phyloP scores from a whole-genome alignment of 352 stramenopile genomes.

The Phytophthora melonis region DNA sequence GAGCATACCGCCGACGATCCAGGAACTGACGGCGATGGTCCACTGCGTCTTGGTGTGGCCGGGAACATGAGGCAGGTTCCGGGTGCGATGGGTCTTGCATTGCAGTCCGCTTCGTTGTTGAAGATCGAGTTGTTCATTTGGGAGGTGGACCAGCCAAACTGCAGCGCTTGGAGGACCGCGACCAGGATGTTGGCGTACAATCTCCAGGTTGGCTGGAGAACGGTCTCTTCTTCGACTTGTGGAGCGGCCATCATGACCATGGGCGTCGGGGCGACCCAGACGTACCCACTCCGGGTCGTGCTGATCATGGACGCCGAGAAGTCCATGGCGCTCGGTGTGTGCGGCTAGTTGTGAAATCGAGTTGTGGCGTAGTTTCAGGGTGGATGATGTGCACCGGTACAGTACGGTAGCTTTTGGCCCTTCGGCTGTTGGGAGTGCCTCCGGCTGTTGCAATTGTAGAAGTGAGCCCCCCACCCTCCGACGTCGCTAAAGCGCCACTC shows the following conservation, averaged over 20 bases:
- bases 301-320: constrained; percentile 40
- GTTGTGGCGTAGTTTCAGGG: background rate
- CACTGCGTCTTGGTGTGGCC: constrained; percentile 49
- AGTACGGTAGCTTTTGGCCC: background rate
- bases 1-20: constrained; percentile 68
- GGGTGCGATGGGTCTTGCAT: constrained; percentile 42
- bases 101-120: constrained; percentile 53
- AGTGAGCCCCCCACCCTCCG: constrained; percentile 9
- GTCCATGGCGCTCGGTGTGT: constrained; percentile 21
- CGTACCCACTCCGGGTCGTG: constrained; percentile 27
- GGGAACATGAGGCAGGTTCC: constrained; percentile 41
- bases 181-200: constrained; percentile 67
- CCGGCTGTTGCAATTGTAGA: constrained; percentile 16
- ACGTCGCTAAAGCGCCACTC: background rate
- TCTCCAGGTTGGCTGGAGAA: constrained; percentile 29
- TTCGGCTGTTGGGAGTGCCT: background rate
- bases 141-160: constrained; percentile 54
- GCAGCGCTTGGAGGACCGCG: constrained; percentile 51
- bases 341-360: constrained; percentile 7
- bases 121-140: constrained; percentile 58
- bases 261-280: constrained; percentile 34
- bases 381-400: background rate
- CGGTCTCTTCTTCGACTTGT: constrained; percentile 12
- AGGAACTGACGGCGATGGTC: constrained; percentile 64
- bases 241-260: constrained; percentile 32